Base-by-base conservation (phyloP, 1,139 yeast species). In the Scheffersomyces illinoinensis region DNA sequence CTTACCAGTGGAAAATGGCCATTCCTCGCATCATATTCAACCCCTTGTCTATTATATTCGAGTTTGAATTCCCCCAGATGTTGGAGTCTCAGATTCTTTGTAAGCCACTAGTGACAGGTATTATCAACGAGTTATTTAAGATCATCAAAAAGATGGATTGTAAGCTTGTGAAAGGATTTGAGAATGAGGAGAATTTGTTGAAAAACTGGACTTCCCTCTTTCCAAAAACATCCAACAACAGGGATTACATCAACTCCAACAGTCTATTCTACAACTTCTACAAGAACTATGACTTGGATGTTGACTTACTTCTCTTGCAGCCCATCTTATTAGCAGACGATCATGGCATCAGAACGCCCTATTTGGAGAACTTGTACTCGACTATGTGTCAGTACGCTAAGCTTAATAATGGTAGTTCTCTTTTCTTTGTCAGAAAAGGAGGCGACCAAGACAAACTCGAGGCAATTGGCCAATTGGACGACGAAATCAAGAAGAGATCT, bases 271-370 rank as follows among this genome's bases (percentile, higher is more conserved):
- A 86, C 72, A 85, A 86, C 62, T 89, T 82, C 66, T 85, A 73
- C 71, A 82, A 87, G 63, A 83, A 79, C 58, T 72, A 78, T 57
- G 84, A 83, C 56, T 71, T 91, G 59, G 86, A 88, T 62, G 78
- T 90, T 54, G 98, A 93, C 73, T 79, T 92, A 68, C 77, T 92
- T 55, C 76, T 93, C 59, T 80, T 93, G 61, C 96, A 92, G 71
- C 97, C 97, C 4, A 93, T 93, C 59, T 78, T 93, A 58, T 77
- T 92, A 60, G 97, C 96, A 19, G 97, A 92, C 74, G 97, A 92
- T 71, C 85, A 85, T 68, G 88, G 90, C 53, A 87, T 92, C 57
- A 88, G 91, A 70, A 91, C 97, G 0, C 97, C 98, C 3, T 93
- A 93, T 71, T 81, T 93, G 72, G 98, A 93, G 74, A 91, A 91